Base-by-base conservation (phyloP, 1,139 yeast genomes). In the Kodamaea sp. region DNA sequence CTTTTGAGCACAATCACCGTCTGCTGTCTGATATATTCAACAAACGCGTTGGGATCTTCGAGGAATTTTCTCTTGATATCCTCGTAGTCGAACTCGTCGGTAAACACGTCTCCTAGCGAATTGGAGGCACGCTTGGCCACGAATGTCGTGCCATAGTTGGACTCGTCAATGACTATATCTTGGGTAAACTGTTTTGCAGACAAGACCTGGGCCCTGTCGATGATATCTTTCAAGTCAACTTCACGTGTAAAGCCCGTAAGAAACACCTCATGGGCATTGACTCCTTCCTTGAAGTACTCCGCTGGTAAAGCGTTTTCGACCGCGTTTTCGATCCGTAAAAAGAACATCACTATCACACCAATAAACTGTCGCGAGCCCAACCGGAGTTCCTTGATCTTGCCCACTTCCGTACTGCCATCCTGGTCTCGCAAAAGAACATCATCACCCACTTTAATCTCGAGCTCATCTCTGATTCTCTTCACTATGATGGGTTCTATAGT, bases 361-460 rank as follows among this genome's bases (percentile, higher is more conserved):
- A 73, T 42, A 38, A 59, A 69, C 22, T 51, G 53, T 24, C 60
- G 61, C 16, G 57, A 59, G 1, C 75, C 78, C 39, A 68, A 63
- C 23, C 46, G 37, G 16, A 75, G 66, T 15, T 71, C 75, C 28
- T 61, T 60, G 18, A 75, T 58, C 11, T 73, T 43, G 1, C 63
- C 76, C n/a, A 66, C 38, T 22, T 57, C 65, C 34, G 34, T 38
- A 44, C 34, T 18, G 9, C 9, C 21, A 7, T 18, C 8, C 21
- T 18, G 6, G 8, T 18, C 21, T 18, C 9, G 6, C 1, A 66
- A 57, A 4, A 64, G 41, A 0, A 73, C 41, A 15, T 63, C 50
- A 40, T 69, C 75, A 1, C 80, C 79, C n/a, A 50, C 59, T 28
- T 53, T 56, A 13, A 74, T 34, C 34, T 57, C 63, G 16, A 70